Evolutionary conservation across 805 yeast species (phyloP), one percentile per base, ranked within the genome.

Genomic region (Torulaspora maleeae): DNA sequence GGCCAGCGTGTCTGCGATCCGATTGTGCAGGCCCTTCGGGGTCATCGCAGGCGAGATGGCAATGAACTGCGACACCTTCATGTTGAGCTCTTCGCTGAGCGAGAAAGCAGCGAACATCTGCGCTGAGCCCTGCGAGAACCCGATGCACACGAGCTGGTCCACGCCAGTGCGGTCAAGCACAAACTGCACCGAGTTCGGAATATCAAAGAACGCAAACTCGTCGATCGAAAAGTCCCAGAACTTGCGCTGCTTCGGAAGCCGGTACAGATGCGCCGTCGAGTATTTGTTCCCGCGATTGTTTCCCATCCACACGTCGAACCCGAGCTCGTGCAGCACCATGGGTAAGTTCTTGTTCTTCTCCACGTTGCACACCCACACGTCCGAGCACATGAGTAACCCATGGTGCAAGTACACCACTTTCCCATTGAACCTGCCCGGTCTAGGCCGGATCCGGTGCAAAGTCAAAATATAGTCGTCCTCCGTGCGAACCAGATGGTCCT

Each of bases 11-110:
- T 86, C 91, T 16, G 86, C 81, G 35, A 91, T 69, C 57, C 81
- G 78, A 51, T 90, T 86, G 50, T 82, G 80, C 33, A 90, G 71
- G 1, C 95, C 93, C 36, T 80, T 83, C 0, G 98, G 98, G 0
- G 95, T 83, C 75, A 91, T 83, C 1, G 97, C 97, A 0, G 98
- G 98, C 0, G 96, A 86, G 36, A 90, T 76, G 1, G 95, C 96
- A 45, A 90, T 78, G 51, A 90, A 83, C 41, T 64, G 65, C 12
- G 72, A 68, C 34, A 80, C 69, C 52, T 76, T 75, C 8, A 64
- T 54, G 62, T 86, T 86, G 45, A 90, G 70, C 2, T 73, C 71
- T 6, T 83, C 80, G 58, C 81, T 79, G 13, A 82, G 56, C 0
- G 93, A 77, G 17, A 88, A 69, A 9, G 95, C 75, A 0, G 95